Evolutionary conservation across 345 rosid species (phyloP).

Genomic region (Arabis hirsuta): DNA sequence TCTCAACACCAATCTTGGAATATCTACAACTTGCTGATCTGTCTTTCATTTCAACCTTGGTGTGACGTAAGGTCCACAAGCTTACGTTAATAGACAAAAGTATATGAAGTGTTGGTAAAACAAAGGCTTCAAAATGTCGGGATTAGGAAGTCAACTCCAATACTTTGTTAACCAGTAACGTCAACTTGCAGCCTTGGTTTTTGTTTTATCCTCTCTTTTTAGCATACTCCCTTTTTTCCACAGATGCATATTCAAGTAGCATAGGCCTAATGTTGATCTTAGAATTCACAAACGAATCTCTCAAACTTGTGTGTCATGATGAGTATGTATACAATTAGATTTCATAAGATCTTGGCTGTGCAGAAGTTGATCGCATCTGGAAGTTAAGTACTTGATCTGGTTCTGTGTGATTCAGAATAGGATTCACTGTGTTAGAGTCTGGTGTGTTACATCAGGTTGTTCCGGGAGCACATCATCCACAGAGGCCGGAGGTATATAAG

Average conservation of each 20-base stretch:
- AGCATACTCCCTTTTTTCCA: too few species aligned
- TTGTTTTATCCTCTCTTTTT: too few species aligned
- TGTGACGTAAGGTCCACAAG: conserved; percentile 1
- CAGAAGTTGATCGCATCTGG: too few species aligned
- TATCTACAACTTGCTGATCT: conserved; percentile 13
- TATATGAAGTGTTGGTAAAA: conserved; percentile 10
- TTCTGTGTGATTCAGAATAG: neutral
- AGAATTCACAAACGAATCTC: too few species aligned
- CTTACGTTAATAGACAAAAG: neutral
- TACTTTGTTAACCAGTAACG: conserved; percentile 6
- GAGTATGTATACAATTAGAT: too few species aligned
- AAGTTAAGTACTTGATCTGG: conserved; percentile 23
- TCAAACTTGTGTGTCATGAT: too few species aligned
- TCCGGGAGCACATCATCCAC: conserved; percentile 32
- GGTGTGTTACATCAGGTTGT: conserved; percentile 36
- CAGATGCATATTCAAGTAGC: too few species aligned
- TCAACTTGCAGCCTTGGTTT: conserved; percentile 24
- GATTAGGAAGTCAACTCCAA: conserved; percentile 34
- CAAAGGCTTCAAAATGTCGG: too few species aligned
- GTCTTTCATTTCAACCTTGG: neutral
- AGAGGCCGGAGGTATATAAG: conserved; percentile 30
- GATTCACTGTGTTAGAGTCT: conserved; percentile 1
- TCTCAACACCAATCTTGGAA: conserved; percentile 2
- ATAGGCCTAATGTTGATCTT: too few species aligned
- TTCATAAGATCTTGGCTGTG: too few species aligned